These are phyloP conservation scores for Agaricus subrufescens DNA, from an alignment of 768 basidiomycete genomes.

Conservation along the genomic window DNA sequence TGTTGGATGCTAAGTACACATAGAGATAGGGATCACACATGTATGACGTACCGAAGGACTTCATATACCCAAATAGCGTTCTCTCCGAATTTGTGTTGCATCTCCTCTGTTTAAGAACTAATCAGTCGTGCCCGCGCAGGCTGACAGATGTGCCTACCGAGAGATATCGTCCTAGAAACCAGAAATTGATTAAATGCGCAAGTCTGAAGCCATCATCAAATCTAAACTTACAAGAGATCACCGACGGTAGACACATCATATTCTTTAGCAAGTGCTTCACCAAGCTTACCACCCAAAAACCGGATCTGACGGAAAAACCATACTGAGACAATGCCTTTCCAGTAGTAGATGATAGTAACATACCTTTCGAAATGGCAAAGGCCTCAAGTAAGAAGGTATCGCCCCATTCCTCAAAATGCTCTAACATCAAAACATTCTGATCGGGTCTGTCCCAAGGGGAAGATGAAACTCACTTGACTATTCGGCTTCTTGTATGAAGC, in stretches of 20 bases:
- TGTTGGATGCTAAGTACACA: conserved; percentile 21
- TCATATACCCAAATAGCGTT: conserved; percentile 90
- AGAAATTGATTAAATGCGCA: conserved; percentile 1
- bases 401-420: conserved; percentile 80
- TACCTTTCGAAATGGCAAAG: conserved; percentile 87
- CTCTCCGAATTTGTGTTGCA: conserved; percentile 80
- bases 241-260: conserved; percentile 88
- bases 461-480: conserved; percentile 54
- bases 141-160: conserved; percentile 40
- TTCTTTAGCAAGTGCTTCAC: conserved; percentile 78
- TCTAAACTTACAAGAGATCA: conserved; percentile 71
- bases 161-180: conserved; percentile 42
- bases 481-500: conserved; percentile 93
- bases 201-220: background rate
- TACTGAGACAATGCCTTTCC: background rate
- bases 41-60: conserved; percentile 61
- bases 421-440: conserved; percentile 31
- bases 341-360: background rate
- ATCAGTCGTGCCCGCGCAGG: background rate
- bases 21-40: background rate
- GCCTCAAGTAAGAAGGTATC: conserved; percentile 79
- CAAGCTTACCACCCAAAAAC: conserved; percentile 92
- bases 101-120: conserved; percentile 48
- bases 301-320: conserved; percentile 58
- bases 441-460: background rate